phyloP scores from a whole-genome alignment of 768 basidiomycete genomes.

The Gymnopilus dilepis region DNA sequence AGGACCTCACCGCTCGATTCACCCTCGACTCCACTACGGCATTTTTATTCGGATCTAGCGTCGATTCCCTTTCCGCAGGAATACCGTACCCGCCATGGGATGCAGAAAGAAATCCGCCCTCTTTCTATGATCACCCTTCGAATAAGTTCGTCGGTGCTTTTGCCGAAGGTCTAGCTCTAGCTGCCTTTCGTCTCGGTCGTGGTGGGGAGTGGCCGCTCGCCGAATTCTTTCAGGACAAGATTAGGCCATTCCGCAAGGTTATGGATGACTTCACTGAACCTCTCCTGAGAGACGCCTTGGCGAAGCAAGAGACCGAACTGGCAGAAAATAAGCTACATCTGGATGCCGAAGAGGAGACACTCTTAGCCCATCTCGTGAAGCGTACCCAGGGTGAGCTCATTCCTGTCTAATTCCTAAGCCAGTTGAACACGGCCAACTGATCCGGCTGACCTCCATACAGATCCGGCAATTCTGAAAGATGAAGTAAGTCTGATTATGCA shows the following conservation, averaged over 20 bases:
- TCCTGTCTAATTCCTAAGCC: too few relatives aligned
- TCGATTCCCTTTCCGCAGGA: conserved; percentile 53
- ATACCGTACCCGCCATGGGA: conserved; percentile 52
- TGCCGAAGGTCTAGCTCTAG: conserved; percentile 44
- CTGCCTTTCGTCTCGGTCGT: conserved; percentile 43
- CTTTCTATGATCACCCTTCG: conserved; percentile 39
- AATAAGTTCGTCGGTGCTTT: conserved; percentile 56
- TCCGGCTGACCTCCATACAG: conserved; percentile 13
- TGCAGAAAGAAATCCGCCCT: conserved; percentile 32
- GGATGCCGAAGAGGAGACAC: conserved; percentile 36
- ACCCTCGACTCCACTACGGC: conserved; percentile 68
- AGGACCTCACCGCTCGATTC: conserved; percentile 54
- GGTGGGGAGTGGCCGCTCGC: conserved; percentile 40
- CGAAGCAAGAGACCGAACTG: conserved; percentile 9
- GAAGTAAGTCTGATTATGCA: neutral
- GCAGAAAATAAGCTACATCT: conserved; percentile 4
- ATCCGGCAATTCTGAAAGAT: conserved; percentile 45
- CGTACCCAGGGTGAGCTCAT: conserved; percentile 42
- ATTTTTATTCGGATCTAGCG: conserved; percentile 59
- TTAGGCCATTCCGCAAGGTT: conserved; percentile 45
- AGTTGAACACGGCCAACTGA: neutral
- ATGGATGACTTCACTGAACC: conserved; percentile 55
- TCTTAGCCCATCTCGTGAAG: conserved; percentile 58
- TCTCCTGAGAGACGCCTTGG: conserved; percentile 50
- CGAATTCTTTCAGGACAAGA: conserved; percentile 57